Evolutionary conservation across 768 basidiomycete species (phyloP).

Genomic region (Phaeotremella fagi): DNA sequence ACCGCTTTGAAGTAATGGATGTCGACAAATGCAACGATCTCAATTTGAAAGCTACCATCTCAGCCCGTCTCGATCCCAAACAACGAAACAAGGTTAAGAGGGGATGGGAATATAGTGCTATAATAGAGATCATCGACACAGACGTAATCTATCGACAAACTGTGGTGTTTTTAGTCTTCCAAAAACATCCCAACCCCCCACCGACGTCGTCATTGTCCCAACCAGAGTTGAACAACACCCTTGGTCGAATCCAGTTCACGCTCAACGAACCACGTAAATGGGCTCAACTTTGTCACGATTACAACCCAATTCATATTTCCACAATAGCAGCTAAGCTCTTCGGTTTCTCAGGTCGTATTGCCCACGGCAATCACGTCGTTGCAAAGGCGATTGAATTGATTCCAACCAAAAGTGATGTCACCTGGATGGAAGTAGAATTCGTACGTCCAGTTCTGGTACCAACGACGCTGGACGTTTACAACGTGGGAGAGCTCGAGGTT

Average conservation of each 20-base stretch:
- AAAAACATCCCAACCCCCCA: conserved; percentile 3
- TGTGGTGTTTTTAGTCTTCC: conserved; percentile 12
- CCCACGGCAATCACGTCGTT: conserved; percentile 22
- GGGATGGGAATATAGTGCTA: conserved; percentile 14
- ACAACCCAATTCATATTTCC: conserved; percentile 27
- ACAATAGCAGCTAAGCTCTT: conserved; percentile 13
- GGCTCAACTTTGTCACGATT: conserved; percentile 24
- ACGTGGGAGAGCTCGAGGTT: no score
- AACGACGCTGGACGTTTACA: conserved; percentile 3
- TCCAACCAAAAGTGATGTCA: neutral
- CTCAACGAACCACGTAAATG: conserved; percentile 13
- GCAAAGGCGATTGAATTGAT: neutral
- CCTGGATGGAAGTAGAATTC: conserved; percentile 20
- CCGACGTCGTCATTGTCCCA: neutral
- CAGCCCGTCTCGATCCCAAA: neutral
- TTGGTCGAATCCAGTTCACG: neutral
- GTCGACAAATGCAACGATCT: neutral
- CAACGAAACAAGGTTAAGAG: conserved; percentile 8
- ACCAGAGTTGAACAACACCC: neutral
- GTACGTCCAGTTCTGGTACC: conserved; percentile 18
- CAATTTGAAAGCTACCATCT: neutral
- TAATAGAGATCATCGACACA: conserved; percentile 4
- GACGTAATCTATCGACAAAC: conserved; percentile 9
- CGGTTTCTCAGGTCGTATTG: conserved; percentile 17
- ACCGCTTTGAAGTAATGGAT: conserved; percentile 11